Conservation (phyloP, 352 stramenopile genomes). For the Phytophthora chlamydospora region DNA sequence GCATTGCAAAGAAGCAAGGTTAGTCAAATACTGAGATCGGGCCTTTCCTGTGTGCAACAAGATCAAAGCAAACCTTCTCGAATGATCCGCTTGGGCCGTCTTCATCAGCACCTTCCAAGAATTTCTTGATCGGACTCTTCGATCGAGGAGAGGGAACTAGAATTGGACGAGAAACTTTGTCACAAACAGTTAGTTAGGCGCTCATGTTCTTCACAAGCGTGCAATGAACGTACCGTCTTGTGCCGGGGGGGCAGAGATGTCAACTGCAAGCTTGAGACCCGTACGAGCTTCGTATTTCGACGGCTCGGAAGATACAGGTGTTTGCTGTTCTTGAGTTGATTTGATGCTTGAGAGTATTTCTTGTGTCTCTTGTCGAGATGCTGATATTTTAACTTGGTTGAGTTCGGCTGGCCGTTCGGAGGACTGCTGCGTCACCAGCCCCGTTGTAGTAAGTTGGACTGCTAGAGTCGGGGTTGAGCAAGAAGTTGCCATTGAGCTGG, state of each 20-base stretch:
- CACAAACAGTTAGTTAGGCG: constrained; percentile 8
- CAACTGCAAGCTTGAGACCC: constrained; percentile 56
- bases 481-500: constrained; percentile 14
- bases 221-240: constrained; percentile 47
- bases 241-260: constrained; percentile 46
- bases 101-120: constrained; percentile 22
- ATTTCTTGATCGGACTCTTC: constrained; percentile 38
- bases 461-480: constrained; percentile 15
- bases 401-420: not conserved
- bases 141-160: constrained; percentile 61
- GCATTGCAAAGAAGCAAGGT: constrained; percentile 1
- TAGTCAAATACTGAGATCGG: not conserved
- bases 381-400: constrained; percentile 1
- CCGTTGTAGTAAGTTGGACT: not conserved
- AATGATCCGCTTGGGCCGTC: constrained; percentile 44
- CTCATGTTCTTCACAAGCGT: not conserved
- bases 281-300: constrained; percentile 63
- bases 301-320: not conserved
- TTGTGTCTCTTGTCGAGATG: not conserved
- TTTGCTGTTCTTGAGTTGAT: constrained; percentile 2
- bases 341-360: not conserved
- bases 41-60: not conserved
- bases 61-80: constrained; percentile 52
- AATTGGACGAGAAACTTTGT: constrained; percentile 50
- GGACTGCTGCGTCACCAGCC: too few relatives aligned